Conservation (phyloP, 2,329 filamentous ascomycete species). For the Pseudogymnoascus sp. region DNA sequence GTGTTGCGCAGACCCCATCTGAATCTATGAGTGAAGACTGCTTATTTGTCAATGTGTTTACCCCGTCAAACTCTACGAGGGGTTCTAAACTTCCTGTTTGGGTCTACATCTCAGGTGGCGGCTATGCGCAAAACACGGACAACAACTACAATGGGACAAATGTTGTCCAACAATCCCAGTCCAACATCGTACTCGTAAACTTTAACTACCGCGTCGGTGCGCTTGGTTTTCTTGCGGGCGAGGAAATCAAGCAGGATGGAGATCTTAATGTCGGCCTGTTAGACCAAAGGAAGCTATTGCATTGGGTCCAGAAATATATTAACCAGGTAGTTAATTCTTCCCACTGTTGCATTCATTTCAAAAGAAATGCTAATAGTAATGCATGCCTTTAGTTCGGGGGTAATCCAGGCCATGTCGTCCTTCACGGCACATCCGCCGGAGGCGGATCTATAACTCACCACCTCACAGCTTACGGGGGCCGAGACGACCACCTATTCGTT, state of each 20-base stretch:
- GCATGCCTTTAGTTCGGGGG: conserved; percentile 30
- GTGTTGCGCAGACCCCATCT: conserved; percentile 25
- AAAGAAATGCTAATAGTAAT: neutral
- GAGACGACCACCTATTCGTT: conserved; percentile 10
- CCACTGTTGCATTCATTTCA: neutral
- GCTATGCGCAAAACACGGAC: conserved; percentile 42
- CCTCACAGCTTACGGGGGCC: conserved; percentile 15
- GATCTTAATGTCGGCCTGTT: conserved; percentile 56
- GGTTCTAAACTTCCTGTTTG: conserved; percentile 44
- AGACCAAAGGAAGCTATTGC: conserved; percentile 52
- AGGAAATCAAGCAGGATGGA: conserved; percentile 46
- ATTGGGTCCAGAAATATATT: conserved; percentile 57
- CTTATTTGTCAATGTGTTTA: conserved; percentile 40
- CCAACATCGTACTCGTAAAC: conserved; percentile 47
- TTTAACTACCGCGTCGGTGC: conserved; percentile 58
- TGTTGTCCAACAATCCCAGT: conserved; percentile 37
- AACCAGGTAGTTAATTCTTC: conserved; percentile 29
- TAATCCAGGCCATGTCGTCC: conserved; percentile 35
- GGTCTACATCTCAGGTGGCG: conserved; percentile 45
- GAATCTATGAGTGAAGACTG: conserved; percentile 34
- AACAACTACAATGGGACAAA: conserved; percentile 44
- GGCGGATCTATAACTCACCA: conserved; percentile 34
- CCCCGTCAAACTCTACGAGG: conserved; percentile 33
- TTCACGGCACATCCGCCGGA: conserved; percentile 38
- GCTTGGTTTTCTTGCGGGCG: conserved; percentile 55